phyloP scores from a whole-genome alignment of 2,329 filamentous ascomycete species.

The Rhexocercosporidium sp. region DNA sequence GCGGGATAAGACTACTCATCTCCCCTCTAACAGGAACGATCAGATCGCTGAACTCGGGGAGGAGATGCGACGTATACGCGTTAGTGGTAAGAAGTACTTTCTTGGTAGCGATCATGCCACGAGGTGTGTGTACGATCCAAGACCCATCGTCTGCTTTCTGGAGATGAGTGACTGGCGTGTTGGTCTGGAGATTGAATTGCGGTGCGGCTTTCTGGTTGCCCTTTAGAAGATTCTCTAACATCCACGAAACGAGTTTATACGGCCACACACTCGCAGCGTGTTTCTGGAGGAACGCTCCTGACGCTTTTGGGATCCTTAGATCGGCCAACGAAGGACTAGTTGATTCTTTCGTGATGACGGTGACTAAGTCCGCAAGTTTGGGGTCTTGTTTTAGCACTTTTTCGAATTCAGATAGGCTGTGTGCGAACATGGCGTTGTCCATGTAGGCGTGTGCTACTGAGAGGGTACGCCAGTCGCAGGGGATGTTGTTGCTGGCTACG shows the following conservation, averaged over 20 bases:
- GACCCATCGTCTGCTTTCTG: slow-evolving; percentile 42
- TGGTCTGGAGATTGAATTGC: slow-evolving; percentile 71
- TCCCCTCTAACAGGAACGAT: slow-evolving; percentile 81
- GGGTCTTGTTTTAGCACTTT: slow-evolving; percentile 57
- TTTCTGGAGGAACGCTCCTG: slow-evolving; percentile 68
- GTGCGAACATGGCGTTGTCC: slow-evolving; percentile 57
- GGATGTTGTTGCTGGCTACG: slow-evolving; percentile 60
- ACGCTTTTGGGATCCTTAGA: slow-evolving; percentile 60
- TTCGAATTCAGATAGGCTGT: slow-evolving; percentile 56
- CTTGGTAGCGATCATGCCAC: slow-evolving; percentile 67
- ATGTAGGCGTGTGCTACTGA: slow-evolving; percentile 70
- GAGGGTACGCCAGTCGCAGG: slow-evolving; percentile 72
- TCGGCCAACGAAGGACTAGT: slow-evolving; percentile 48
- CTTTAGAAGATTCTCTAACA: slow-evolving; percentile 57
- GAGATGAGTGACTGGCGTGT: slow-evolving; percentile 65
- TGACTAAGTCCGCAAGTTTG: slow-evolving; percentile 55
- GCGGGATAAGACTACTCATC: slow-evolving; percentile 69
- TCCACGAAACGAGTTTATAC: slow-evolving; percentile 79
- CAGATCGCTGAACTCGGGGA: slow-evolving; percentile 70
- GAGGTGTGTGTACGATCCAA: slow-evolving; percentile 70
- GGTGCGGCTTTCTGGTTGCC: slow-evolving; percentile 20
- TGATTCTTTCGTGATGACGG: slow-evolving; percentile 42
- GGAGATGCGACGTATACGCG: slow-evolving; percentile 78
- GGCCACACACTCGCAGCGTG: slow-evolving; percentile 77
- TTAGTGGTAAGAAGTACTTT: slow-evolving; percentile 82